These are phyloP conservation scores for Nakataea oryzae DNA, from an alignment of 2,329 filamentous ascomycete species.

Conservation along the genomic window DNA sequence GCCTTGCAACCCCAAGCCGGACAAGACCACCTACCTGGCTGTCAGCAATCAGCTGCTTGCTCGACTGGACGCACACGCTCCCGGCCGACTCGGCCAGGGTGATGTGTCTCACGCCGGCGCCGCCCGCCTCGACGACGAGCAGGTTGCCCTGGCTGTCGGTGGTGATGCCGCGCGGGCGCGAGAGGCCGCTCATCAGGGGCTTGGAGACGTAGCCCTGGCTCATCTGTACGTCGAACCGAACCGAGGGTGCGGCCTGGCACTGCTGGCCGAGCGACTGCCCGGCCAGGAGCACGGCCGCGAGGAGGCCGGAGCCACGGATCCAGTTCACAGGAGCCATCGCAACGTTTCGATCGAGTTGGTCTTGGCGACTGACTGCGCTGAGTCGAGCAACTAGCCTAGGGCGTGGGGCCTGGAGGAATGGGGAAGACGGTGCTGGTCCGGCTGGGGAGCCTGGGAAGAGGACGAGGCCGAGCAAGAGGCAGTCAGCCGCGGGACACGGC, in stretches of 20 bases:
- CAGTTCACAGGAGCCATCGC: constrained; percentile 1
- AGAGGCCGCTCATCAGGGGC: constrained; percentile 3
- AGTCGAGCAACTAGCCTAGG: background rate
- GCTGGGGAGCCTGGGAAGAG: background rate
- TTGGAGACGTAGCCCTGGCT: background rate
- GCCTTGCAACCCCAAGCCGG: background rate
- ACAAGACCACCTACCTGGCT: background rate
- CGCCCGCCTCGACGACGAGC: constrained; percentile 5
- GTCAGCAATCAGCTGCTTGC: constrained; percentile 4
- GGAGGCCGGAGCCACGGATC: background rate
- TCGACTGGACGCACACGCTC: constrained; percentile 3
- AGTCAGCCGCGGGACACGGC: background rate
- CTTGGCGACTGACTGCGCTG: background rate
- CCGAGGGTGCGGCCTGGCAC: background rate
- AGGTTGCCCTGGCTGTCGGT: constrained; percentile 6
- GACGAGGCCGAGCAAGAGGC: background rate
- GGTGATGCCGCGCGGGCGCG: constrained; percentile 1
- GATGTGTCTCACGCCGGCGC: constrained; percentile 1
- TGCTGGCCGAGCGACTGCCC: constrained; percentile 1
- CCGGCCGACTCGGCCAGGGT: constrained; percentile 1
- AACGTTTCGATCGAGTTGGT: background rate
- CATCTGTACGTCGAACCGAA: background rate
- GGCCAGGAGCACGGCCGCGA: background rate
- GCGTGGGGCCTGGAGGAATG: background rate
- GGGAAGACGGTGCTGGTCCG: background rate